Evolutionary conservation across 345 rosid genomes (phyloP), one percentile per base, ranked within the genome.

Genomic region (Rhodamnia rubescens): DNA sequence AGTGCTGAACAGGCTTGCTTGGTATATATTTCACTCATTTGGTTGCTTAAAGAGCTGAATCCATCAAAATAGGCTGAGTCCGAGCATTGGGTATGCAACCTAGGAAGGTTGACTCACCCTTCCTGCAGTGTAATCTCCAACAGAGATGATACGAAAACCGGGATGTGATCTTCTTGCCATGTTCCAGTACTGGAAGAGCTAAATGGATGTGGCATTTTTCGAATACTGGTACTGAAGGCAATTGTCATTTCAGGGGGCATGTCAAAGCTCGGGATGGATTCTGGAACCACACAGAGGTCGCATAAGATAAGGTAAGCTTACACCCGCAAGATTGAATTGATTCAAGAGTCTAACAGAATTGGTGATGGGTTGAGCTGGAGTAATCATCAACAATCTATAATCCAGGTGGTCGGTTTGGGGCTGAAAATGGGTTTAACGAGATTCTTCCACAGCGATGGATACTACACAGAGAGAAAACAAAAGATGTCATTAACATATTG

Each of bases 281-380:
- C 87, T 90, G 89, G 22, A 94, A 40, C 96, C 95, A 92, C 92
- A 91, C 87, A 32, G 89, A 90, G 91, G 82, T 92, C 93, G 90
- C 85, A 88, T 50, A 32, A 64, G 52, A 15, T 36, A 53, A 51
- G 58, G 50, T 32, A 50, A 82, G 12, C 29, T n/a, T 59, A 24
- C 58, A 69, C 11, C 7, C 29, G 3, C 16, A 52, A 69, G 78
- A 32, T 32, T 21, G 7, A 32, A 16, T 69, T 21, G 78, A 21
- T 18, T 32, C 78, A 18, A 36, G 47, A 69, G 47, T 69, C 78
- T n/a, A 69, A 69, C 44, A 32, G 36, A 32, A 69, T 29, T 16
- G 24, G 44, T 32, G 74, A 13, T 36, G 10, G 44, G 44, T 64
- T 32, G 75, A 29, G 75, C 75, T 64, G 75, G 44, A 64, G 75